phyloP scores from a whole-genome alignment of 2,329 filamentous ascomycete genomes.

The Talaromyces sp. region DNA sequence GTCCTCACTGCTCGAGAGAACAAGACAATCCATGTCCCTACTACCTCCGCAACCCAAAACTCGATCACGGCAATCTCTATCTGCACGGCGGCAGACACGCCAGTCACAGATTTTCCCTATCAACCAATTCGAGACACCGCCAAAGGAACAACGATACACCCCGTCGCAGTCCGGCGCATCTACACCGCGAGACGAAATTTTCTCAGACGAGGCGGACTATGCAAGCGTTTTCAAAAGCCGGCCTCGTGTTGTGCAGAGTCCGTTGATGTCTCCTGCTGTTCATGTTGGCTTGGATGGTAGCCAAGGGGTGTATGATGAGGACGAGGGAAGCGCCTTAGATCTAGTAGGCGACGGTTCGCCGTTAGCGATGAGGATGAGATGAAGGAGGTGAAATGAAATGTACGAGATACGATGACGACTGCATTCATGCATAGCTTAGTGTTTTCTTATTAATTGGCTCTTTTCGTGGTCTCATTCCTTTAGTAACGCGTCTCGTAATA shows the following conservation, averaged over 20 bases:
- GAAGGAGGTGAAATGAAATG: background rate
- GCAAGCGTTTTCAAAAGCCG: constrained; percentile 80
- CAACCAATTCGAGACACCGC: constrained; percentile 55
- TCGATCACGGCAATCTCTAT: constrained; percentile 17
- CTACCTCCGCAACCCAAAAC: constrained; percentile 35
- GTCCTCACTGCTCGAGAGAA: constrained; percentile 66
- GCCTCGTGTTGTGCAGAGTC: constrained; percentile 74
- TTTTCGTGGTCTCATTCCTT: background rate
- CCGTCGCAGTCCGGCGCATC: constrained; percentile 29
- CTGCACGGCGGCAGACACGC: constrained; percentile 23
- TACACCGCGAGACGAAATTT: constrained; percentile 63
- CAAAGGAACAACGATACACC: constrained; percentile 24
- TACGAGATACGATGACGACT: constrained; percentile 1
- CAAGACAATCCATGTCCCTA: constrained; percentile 72
- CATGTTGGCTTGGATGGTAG: constrained; percentile 26
- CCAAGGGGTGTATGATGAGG: constrained; percentile 12
- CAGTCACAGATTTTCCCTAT: constrained; percentile 42
- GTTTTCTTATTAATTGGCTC: background rate
- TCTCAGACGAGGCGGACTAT: constrained; percentile 68
- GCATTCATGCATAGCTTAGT: background rate
- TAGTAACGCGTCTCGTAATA: background rate
- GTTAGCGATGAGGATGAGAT: constrained; percentile 11
- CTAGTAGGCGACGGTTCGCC: constrained; percentile 9
- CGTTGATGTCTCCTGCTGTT: constrained; percentile 45
- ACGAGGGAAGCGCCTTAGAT: constrained; percentile 7